A percentile compares a stretch with the other conserved stretches of the same genome.
phyloP scores from a whole-genome alignment of 805 yeast genomes.

The Teunomyces cretensis region DNA sequence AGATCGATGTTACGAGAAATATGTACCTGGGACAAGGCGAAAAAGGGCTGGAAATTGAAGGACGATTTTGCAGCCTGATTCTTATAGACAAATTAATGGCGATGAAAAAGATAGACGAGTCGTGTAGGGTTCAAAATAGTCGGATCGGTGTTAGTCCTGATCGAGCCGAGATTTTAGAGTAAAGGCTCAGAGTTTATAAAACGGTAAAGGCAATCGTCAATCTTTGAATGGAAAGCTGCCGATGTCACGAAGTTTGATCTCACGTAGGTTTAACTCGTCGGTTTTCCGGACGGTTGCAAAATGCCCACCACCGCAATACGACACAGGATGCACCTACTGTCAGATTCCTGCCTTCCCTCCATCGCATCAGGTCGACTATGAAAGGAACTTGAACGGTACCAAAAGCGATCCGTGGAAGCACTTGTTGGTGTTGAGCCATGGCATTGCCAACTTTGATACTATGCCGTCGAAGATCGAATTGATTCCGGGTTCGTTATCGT shows the following conservation, averaged over 20 bases:
- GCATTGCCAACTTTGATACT: slow-evolving; percentile 27
- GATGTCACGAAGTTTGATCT: background rate
- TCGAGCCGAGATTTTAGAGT: no score
- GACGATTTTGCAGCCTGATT: slow-evolving; percentile 32
- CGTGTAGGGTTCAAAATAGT: no score
- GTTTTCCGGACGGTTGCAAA: slow-evolving; percentile 3
- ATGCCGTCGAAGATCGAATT: slow-evolving; percentile 56
- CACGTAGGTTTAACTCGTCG: background rate
- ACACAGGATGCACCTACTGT: slow-evolving; percentile 67
- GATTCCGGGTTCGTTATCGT: slow-evolving; percentile 43
- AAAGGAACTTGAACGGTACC: slow-evolving; percentile 45
- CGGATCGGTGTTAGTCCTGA: no score
- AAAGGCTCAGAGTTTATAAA: no score
- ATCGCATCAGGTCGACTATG: slow-evolving; percentile 40
- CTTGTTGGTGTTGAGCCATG: slow-evolving; percentile 51
- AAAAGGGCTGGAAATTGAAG: slow-evolving; percentile 65
- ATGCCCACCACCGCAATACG: slow-evolving; percentile 53
- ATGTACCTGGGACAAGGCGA: slow-evolving; percentile 62
- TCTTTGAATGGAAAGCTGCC: no score
- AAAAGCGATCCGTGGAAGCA: slow-evolving; percentile 56
- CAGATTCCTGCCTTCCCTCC: slow-evolving; percentile 37
- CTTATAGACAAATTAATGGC: no score
- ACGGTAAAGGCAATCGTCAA: no score
- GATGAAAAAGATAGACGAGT: no score
- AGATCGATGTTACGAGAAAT: slow-evolving; percentile 68